Evolutionary conservation across 148 eudicot species (phyloP).

Genomic region (Salicornia ramosissima): DNA sequence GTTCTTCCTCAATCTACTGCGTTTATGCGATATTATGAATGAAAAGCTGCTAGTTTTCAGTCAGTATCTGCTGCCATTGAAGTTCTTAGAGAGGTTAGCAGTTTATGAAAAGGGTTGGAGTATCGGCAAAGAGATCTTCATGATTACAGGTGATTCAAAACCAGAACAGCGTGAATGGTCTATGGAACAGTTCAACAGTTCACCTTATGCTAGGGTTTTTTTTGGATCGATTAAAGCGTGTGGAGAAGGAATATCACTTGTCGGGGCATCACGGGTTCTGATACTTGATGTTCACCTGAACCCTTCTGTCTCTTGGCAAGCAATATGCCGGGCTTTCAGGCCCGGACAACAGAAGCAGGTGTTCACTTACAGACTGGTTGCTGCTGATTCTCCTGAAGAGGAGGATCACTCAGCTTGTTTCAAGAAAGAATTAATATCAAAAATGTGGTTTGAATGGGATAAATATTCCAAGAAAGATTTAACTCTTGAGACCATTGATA

Average conservation of each 20-base stretch:
- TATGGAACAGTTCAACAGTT: conserved; percentile 66
- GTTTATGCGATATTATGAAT: conserved; percentile 50
- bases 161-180: conserved; percentile 55
- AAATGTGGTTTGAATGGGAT: conserved; percentile 95
- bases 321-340: conserved; percentile 86
- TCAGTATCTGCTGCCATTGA: conserved; percentile 64
- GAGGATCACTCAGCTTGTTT: conserved; percentile 73
- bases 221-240: conserved; percentile 93
- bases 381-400: conserved; percentile 75
- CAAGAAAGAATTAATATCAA: conserved; percentile 73
- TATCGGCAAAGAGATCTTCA: conserved; percentile 51
- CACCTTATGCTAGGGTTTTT: conserved; percentile 60
- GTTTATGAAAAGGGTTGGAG: conserved; percentile 53
- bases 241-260: conserved; percentile 92
- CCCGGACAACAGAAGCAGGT: conserved; percentile 87
- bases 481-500: conserved; percentile 45
- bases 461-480: conserved; percentile 43
- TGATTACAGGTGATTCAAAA: conserved; percentile 60
- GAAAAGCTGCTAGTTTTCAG: conserved; percentile 81
- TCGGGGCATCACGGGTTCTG: conserved; percentile 84
- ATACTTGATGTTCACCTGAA: conserved; percentile 77
- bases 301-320: conserved; percentile 96
- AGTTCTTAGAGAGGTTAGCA: conserved; percentile 55
- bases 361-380: conserved; percentile 63
- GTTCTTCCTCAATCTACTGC: conserved; percentile 57